Percentiles rank a stretch among this genome's conserved stretches.
Conservation (phyloP, 2,329 filamentous ascomycete species). For the Escovopsis sp. region DNA sequence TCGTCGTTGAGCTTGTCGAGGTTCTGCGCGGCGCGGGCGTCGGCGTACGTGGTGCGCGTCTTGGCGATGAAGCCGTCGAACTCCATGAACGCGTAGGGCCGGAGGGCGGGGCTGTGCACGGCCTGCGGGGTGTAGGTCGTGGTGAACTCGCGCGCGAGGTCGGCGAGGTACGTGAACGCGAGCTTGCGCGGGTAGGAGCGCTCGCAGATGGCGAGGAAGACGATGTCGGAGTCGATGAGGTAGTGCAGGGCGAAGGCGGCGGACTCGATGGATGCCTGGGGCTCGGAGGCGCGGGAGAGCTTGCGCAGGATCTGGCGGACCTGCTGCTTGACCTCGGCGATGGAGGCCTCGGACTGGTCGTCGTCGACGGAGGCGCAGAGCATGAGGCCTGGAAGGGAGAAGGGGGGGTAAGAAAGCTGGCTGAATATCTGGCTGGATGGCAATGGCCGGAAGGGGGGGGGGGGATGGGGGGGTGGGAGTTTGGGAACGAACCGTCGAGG, state of each 20-base stretch:
- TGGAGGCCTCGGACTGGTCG: conserved; percentile 57
- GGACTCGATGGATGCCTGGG: conserved; percentile 84
- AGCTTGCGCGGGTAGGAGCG: conserved; percentile 92
- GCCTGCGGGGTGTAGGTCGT: conserved; percentile 62
- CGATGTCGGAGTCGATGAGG: conserved; percentile 66
- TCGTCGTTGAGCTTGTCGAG: conserved; percentile 93
- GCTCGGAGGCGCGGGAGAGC: conserved; percentile 75
- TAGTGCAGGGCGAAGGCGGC: conserved; percentile 70
- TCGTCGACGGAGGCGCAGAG: conserved; percentile 92
- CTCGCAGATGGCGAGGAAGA: conserved; percentile 91
- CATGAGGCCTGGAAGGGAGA: conserved; percentile 56
- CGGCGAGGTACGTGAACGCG: conserved; percentile 93
- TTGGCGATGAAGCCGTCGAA: conserved; percentile 95
- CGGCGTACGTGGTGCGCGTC: conserved; percentile 87
- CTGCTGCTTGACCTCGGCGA: conserved; percentile 80
- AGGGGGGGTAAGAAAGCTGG: not conserved
- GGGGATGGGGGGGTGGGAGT: not conserved
- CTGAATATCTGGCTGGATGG: not conserved
- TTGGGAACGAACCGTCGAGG: conserved; percentile 55
- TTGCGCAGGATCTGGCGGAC: conserved; percentile 81
- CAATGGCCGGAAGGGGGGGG: not conserved
- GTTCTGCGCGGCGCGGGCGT: conserved; percentile 80
- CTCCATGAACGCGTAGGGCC: conserved; percentile 93
- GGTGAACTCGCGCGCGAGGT: conserved; percentile 81
- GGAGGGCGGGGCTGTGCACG: conserved; percentile 58